Percentiles rank a stretch among this genome's conserved stretches.
Conservation (phyloP, 768 basidiomycete species). For the Sarcodon sp. region DNA sequence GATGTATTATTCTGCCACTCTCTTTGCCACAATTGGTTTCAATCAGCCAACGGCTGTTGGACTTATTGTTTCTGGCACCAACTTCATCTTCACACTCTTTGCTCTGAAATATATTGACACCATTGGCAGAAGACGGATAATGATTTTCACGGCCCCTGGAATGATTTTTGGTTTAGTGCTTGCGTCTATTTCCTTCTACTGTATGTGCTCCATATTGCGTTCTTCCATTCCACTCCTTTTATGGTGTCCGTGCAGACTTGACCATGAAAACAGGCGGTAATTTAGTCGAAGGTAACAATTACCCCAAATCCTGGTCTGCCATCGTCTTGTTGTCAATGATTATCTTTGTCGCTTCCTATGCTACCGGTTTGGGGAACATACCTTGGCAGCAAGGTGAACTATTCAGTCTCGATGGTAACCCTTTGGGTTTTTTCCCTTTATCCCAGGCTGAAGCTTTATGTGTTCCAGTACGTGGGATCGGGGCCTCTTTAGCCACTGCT, state of each 20-base stretch:
- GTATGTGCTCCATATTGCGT: slow-evolving; percentile 21
- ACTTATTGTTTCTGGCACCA: slow-evolving; percentile 65
- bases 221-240: neutral
- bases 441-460: neutral
- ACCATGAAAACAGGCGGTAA: slow-evolving; percentile 47
- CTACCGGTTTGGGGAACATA: slow-evolving; percentile 65
- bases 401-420: slow-evolving; percentile 56
- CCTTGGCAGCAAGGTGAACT: slow-evolving; percentile 87
- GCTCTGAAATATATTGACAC: slow-evolving; percentile 67
- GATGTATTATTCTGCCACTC: slow-evolving; percentile 63
- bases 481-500: slow-evolving; percentile 61
- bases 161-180: slow-evolving; percentile 58
- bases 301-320: slow-evolving; percentile 49
- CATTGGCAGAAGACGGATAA: slow-evolving; percentile 56
- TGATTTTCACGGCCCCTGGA: slow-evolving; percentile 58
- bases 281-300: slow-evolving; percentile 45
- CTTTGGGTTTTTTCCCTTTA: too few relatives aligned
- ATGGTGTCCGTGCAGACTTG: slow-evolving; percentile 26
- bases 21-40: slow-evolving; percentile 75
- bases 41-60: slow-evolving; percentile 74
- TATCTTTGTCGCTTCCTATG: slow-evolving; percentile 72
- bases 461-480: slow-evolving; percentile 54
- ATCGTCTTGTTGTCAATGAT: slow-evolving; percentile 75
- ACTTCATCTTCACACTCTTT: slow-evolving; percentile 67
- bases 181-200: slow-evolving; percentile 53